A percentile compares a stretch with the other conserved stretches of the same genome.
Conservation (phyloP, 2,329 filamentous ascomycete genomes). For the Nannizziopsis arthrosporioides region DNA sequence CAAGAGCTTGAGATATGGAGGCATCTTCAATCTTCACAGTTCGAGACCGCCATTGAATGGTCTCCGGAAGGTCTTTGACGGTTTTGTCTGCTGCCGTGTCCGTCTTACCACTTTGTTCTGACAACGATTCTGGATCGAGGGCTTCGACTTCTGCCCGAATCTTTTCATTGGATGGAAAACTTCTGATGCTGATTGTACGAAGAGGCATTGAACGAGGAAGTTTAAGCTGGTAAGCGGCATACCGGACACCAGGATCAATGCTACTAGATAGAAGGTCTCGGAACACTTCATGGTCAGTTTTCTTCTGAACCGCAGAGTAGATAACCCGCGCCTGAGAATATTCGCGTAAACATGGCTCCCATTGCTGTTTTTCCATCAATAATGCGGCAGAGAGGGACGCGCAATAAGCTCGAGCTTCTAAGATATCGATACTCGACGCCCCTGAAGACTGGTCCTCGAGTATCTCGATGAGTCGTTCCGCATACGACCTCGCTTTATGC, state of each 20-base stretch:
- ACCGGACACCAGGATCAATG: constrained; percentile 85
- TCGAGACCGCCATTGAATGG: constrained; percentile 73
- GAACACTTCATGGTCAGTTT: constrained; percentile 61
- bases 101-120: constrained; percentile 44
- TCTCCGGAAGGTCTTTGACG: constrained; percentile 50
- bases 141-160: constrained; percentile 58
- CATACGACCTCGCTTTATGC: constrained; percentile 62
- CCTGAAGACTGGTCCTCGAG: constrained; percentile 55
- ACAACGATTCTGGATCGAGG: constrained; percentile 56
- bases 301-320: constrained; percentile 61
- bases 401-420: constrained; percentile 79
- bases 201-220: constrained; percentile 76
- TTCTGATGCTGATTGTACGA: constrained; percentile 62
- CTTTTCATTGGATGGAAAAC: constrained; percentile 54
- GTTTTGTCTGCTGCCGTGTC: constrained; percentile 36
- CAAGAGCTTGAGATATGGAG: constrained; percentile 74
- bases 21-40: constrained; percentile 86
- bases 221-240: constrained; percentile 84
- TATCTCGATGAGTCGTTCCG: constrained; percentile 54
- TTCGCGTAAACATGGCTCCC: constrained; percentile 63
- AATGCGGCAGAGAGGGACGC: constrained; percentile 64
- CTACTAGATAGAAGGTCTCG: constrained; percentile 76
- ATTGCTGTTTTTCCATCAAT: constrained; percentile 77
- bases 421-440: constrained; percentile 57
- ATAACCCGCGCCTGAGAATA: constrained; percentile 70